Percentiles rank a stretch among this genome's conserved stretches.
Evolutionary conservation across 352 stramenopile species (phyloP).

Genomic region (Thraustotheca clavata): DNA sequence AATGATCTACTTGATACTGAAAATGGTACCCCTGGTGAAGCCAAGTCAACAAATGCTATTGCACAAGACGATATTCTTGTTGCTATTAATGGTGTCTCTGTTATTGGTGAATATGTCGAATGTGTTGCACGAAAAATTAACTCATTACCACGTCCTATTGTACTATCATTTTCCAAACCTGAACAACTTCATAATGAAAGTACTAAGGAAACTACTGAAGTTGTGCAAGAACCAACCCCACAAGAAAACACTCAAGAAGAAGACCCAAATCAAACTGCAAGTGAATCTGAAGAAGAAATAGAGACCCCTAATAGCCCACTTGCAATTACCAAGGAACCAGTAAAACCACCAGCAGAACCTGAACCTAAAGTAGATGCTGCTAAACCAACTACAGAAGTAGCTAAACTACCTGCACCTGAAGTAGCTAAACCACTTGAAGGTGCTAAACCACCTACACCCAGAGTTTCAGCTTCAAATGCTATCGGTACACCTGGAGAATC

Average conservation of each 20-base stretch:
- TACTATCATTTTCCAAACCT: conserved; percentile 1
- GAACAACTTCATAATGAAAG: background rate
- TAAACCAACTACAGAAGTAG: background rate
- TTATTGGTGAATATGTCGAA: background rate
- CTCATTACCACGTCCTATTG: background rate
- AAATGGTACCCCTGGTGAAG: conserved; percentile 6
- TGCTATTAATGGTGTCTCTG: conserved; percentile 6
- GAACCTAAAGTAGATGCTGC: background rate
- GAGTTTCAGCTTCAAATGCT: background rate
- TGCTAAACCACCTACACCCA: background rate
- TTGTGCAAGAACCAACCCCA: background rate
- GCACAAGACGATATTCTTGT: background rate
- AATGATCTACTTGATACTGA: background rate
- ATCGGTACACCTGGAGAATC: background rate
- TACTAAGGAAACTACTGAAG: background rate
- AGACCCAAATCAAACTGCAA: no score
- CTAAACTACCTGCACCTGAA: background rate
- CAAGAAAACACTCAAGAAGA: background rate
- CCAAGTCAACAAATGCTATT: background rate
- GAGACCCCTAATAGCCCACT: no score
- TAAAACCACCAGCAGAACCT: background rate
- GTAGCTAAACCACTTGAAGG: background rate
- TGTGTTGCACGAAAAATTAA: background rate
- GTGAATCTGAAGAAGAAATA: no score
- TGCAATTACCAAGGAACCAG: no score